phyloP scores from a whole-genome alignment of 1,139 yeast species.

The Candida tetrigidarum region DNA sequence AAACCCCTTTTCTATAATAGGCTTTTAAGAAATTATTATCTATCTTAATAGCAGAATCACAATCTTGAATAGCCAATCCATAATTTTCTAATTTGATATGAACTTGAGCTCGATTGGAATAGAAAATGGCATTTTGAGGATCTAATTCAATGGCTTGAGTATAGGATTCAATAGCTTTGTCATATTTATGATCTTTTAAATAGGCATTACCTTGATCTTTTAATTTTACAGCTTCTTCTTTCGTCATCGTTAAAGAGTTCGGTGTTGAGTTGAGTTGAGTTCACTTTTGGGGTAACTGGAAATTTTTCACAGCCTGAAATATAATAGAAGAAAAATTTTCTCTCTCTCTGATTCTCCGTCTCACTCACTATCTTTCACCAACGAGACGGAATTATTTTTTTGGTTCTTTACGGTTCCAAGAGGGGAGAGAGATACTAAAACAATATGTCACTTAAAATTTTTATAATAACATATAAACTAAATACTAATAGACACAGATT shows the following conservation, averaged over 20 bases:
- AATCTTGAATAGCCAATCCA: constrained; percentile 82
- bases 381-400: no score
- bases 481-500: no score
- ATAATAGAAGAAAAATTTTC: neutral
- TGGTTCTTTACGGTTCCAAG: neutral
- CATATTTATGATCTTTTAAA: constrained; percentile 64
- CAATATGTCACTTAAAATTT: no score
- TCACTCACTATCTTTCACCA: no score
- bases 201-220: constrained; percentile 79
- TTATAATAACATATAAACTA: no score
- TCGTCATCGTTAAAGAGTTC: constrained; percentile 10
- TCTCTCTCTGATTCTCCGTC: no score
- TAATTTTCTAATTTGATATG: constrained; percentile 84
- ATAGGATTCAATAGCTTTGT: constrained; percentile 71
- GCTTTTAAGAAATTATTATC: constrained; percentile 78
- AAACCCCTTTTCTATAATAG: constrained; percentile 81
- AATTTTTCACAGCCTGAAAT: neutral
- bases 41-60: constrained; percentile 68
- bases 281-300: neutral
- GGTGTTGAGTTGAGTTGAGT: neutral
- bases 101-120: constrained; percentile 89
- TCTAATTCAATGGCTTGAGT: constrained; percentile 78
- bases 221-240: constrained; percentile 49
- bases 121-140: constrained; percentile 70
- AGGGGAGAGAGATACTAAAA: neutral